Conservation (phyloP, 257 asterid genomes). For the Plectranthus barbatus region DNA sequence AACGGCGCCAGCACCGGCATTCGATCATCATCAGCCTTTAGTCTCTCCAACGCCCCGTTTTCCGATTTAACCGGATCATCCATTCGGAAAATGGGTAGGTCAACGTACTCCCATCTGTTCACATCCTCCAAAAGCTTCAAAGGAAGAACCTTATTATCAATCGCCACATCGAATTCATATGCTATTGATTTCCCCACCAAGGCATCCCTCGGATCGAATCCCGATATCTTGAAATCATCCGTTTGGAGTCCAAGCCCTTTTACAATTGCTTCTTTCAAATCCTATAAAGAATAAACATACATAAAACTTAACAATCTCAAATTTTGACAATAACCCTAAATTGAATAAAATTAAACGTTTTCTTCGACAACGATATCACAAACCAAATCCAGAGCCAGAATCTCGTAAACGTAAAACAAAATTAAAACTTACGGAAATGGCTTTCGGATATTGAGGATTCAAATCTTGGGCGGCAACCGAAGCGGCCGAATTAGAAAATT, state of each 20-base stretch:
- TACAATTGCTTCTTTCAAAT: slow-evolving; percentile 80
- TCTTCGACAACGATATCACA: neutral
- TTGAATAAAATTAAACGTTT: neutral
- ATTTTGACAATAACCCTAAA: neutral
- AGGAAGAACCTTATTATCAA: slow-evolving; percentile 71
- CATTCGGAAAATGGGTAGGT: slow-evolving; percentile 69
- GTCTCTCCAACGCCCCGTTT: slow-evolving; percentile 49
- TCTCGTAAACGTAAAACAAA: neutral
- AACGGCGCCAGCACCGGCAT: slow-evolving; percentile 85
- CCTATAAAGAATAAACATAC: slow-evolving; percentile 29
- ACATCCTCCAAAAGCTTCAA: slow-evolving; percentile 93
- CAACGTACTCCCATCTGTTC: slow-evolving; percentile 79
- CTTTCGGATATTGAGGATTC: slow-evolving; percentile 41
- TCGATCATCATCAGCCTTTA: slow-evolving; percentile 33
- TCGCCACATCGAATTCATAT: slow-evolving; percentile 81
- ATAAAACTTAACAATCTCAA: neutral
- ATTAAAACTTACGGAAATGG: slow-evolving; percentile 36
- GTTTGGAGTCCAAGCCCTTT: slow-evolving; percentile 82
- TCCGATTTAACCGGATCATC: slow-evolving; percentile 42
- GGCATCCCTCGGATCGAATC: slow-evolving; percentile 82
- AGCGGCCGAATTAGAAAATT: slow-evolving; percentile 24
- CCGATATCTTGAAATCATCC: slow-evolving; percentile 69
- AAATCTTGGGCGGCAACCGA: slow-evolving; percentile 24
- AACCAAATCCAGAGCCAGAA: neutral
- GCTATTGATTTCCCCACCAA: slow-evolving; percentile 80